Conservation (phyloP, 495 filamentous ascomycete genomes). For the Podospora tetraspora region DNA sequence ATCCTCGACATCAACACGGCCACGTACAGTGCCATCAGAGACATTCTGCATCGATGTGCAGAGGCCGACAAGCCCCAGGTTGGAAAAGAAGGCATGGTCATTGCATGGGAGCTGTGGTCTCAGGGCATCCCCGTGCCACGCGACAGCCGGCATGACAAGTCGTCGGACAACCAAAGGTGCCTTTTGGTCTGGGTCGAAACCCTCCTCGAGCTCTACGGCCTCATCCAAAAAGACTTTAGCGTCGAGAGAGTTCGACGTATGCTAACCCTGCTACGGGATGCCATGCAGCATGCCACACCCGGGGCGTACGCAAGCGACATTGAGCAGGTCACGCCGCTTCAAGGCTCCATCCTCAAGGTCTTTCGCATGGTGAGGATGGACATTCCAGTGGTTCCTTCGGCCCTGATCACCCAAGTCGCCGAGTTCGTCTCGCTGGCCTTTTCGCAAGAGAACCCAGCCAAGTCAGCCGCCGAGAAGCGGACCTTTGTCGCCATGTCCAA, state of each 20-base stretch:
- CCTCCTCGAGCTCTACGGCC: slow-evolving; percentile 71
- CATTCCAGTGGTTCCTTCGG: slow-evolving; percentile 57
- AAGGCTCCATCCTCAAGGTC: slow-evolving; percentile 66
- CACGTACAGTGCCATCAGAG: slow-evolving; percentile 60
- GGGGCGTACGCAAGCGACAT: slow-evolving; percentile 74
- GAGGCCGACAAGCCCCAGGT: slow-evolving; percentile 46
- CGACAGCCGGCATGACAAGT: slow-evolving; percentile 40
- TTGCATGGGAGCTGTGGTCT: slow-evolving; percentile 70
- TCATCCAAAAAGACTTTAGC: slow-evolving; percentile 62
- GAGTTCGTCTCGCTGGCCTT: slow-evolving; percentile 68
- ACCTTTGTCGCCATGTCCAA: slow-evolving; percentile 86
- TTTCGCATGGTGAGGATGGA: slow-evolving; percentile 68
- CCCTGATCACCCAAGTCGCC: slow-evolving; percentile 61
- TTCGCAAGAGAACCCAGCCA: slow-evolving; percentile 28
- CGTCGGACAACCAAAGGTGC: slow-evolving; percentile 66
- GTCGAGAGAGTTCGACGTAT: slow-evolving; percentile 55
- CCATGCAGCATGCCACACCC: slow-evolving; percentile 56
- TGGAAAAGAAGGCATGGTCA: slow-evolving; percentile 52
- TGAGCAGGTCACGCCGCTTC: slow-evolving; percentile 76
- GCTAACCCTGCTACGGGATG: slow-evolving; percentile 55
- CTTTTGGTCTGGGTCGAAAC: slow-evolving; percentile 71
- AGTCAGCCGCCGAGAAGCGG: slow-evolving; percentile 43
- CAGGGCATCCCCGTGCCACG: slow-evolving; percentile 51
- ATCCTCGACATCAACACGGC: slow-evolving; percentile 66
- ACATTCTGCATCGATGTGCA: slow-evolving; percentile 56